Evolutionary conservation across 495 filamentous ascomycete species (phyloP).

Genomic region (Trypethelium eluteriae): DNA sequence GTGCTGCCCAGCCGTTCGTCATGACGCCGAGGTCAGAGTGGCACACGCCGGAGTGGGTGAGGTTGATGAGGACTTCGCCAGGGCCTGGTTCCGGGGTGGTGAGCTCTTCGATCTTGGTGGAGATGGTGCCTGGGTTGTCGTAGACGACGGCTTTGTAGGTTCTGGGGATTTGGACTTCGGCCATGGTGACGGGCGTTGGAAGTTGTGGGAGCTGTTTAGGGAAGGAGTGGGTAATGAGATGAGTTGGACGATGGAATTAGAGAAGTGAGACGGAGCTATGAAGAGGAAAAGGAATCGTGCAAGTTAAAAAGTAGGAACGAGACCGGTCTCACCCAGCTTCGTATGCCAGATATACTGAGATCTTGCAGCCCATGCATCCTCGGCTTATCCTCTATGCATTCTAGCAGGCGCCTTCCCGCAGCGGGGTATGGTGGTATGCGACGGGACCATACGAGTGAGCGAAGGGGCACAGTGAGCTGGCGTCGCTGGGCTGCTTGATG

Average conservation of each 20-base stretch:
- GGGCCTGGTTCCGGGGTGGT: constrained; percentile 58
- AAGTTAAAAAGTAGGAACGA: background rate
- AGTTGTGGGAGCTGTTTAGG: background rate
- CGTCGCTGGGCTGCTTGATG: background rate
- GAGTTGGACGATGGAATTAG: background rate
- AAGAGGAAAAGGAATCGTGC: background rate
- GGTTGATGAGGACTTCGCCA: constrained; percentile 58
- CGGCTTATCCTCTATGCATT: background rate
- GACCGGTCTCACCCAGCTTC: background rate
- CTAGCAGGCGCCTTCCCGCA: constrained; percentile 1
- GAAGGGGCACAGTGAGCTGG: too few species aligned
- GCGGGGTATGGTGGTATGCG: background rate
- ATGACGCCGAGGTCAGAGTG: constrained; percentile 60
- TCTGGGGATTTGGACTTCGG: constrained; percentile 45
- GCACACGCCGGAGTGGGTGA: constrained; percentile 65
- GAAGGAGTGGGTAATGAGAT: background rate
- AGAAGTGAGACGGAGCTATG: background rate
- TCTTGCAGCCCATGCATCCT: constrained; percentile 3
- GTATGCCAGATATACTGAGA: background rate
- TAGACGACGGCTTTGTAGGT: constrained; percentile 63
- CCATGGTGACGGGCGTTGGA: constrained; percentile 23
- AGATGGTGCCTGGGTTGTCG: constrained; percentile 60
- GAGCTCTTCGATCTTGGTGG: constrained; percentile 58
- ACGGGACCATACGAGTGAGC: too few species aligned
- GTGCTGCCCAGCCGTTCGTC: constrained; percentile 41